These are phyloP conservation scores for Meredithiella fracta DNA, from an alignment of 2,329 filamentous ascomycete species.

Conservation along the genomic window DNA sequence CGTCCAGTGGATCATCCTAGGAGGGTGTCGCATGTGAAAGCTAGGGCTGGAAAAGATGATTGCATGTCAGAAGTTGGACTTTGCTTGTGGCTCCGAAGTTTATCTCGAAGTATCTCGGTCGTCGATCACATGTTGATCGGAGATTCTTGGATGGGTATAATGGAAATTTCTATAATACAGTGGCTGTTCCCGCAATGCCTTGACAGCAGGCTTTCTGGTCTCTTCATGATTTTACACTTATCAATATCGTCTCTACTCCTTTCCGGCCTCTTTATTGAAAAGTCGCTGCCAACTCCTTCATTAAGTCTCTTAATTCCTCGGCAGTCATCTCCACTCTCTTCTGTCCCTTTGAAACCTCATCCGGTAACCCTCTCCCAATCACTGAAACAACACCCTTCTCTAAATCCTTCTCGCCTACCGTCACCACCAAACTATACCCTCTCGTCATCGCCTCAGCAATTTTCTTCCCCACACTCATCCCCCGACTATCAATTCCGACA, in stretches of 20 bases:
- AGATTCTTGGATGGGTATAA: no score
- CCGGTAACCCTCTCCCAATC: slow-evolving; percentile 32
- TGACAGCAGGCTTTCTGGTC: background rate
- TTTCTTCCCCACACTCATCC: slow-evolving; percentile 49
- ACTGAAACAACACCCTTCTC: slow-evolving; percentile 26
- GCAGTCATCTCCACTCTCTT: slow-evolving; percentile 28
- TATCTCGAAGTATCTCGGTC: background rate
- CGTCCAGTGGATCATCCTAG: background rate
- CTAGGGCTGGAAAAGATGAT: background rate
- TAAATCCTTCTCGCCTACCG: slow-evolving; percentile 53
- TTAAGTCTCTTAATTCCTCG: slow-evolving; percentile 27
- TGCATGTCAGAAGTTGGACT: background rate
- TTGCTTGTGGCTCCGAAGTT: background rate
- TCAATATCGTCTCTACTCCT: background rate
- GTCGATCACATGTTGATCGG: slow-evolving; percentile 1
- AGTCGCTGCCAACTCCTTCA: slow-evolving; percentile 30
- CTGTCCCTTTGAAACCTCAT: slow-evolving; percentile 19
- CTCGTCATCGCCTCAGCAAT: slow-evolving; percentile 53
- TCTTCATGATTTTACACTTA: slow-evolving; percentile 7
- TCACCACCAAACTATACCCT: slow-evolving; percentile 57
- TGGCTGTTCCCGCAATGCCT: background rate
- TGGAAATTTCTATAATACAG: slow-evolving; percentile 1
- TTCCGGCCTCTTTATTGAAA: slow-evolving; percentile 26
- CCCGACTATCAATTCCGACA: slow-evolving; percentile 53
- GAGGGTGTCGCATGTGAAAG: background rate